Evolutionary conservation across 169 alveolate species (phyloP).

Genomic region (Eimeria brunetti): DNA sequence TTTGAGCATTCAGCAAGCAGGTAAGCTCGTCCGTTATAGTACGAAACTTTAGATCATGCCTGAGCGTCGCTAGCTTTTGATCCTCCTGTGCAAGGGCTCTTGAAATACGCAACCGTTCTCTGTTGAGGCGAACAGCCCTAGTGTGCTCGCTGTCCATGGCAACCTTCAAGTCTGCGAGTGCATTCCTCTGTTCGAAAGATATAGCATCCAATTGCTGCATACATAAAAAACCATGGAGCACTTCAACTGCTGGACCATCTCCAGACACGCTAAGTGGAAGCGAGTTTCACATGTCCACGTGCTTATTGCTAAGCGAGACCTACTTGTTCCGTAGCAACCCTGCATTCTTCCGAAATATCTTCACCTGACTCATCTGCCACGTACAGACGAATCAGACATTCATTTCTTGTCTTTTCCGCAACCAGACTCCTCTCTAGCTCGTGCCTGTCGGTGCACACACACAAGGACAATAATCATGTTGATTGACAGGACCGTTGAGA

Average conservation of each 20-base stretch:
- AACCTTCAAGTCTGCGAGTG: conserved; percentile 2
- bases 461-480: neutral
- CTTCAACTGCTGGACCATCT: neutral
- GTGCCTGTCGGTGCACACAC: neutral
- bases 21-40: neutral
- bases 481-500: neutral
- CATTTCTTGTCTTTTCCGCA: neutral
- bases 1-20: conserved; percentile 3
- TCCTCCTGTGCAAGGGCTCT: conserved; percentile 1
- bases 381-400: conserved; percentile 8
- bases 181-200: neutral
- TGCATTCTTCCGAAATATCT: conserved; percentile 10
- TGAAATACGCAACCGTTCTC: neutral
- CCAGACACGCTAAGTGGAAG: neutral
- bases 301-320: neutral
- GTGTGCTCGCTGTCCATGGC: neutral
- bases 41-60: neutral
- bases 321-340: conserved; percentile 32
- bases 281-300: too few species aligned
- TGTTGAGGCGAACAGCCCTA: neutral
- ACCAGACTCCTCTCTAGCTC: conserved; percentile 29
- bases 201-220: conserved; percentile 13
- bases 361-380: conserved; percentile 1
- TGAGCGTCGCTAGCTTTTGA: neutral
- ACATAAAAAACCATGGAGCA: neutral